These are phyloP conservation scores for Thecamonas trahens DNA, from an alignment of 78 protist species.

Conservation along the genomic window DNA sequence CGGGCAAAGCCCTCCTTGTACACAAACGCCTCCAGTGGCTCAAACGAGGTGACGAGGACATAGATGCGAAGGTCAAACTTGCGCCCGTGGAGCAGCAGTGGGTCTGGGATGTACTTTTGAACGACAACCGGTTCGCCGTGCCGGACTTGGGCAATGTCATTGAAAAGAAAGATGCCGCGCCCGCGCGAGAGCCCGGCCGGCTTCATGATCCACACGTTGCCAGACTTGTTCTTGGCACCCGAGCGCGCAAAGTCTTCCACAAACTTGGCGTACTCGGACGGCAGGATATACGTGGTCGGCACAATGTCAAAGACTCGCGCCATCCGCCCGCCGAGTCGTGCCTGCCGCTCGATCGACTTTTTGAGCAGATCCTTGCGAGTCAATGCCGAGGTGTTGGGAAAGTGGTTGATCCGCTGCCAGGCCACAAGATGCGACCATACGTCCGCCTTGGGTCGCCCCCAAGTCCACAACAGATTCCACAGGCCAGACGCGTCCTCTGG, in stretches of 20 bases:
- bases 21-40: constrained; percentile 13
- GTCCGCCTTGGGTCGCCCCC: background rate
- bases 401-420: constrained; percentile 53
- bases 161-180: constrained; percentile 16
- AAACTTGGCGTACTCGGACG: constrained; percentile 7
- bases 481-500: too few species aligned
- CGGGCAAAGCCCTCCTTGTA: constrained; percentile 19
- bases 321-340: background rate
- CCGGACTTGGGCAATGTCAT: background rate
- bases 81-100: constrained; percentile 23
- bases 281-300: constrained; percentile 17
- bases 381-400: constrained; percentile 34
- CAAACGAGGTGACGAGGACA: constrained; percentile 10
- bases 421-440: background rate
- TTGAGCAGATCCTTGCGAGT: constrained; percentile 35
- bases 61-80: constrained; percentile 47
- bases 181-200: constrained; percentile 39
- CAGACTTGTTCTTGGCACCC: background rate
- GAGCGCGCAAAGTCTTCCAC: background rate
- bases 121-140: background rate
- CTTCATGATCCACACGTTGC: constrained; percentile 22
- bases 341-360: background rate
- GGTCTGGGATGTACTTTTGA: constrained; percentile 27
- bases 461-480: background rate
- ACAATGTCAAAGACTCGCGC: background rate